Base-by-base conservation (phyloP, 83 land plant genomes). In the Picea abies region DNA sequence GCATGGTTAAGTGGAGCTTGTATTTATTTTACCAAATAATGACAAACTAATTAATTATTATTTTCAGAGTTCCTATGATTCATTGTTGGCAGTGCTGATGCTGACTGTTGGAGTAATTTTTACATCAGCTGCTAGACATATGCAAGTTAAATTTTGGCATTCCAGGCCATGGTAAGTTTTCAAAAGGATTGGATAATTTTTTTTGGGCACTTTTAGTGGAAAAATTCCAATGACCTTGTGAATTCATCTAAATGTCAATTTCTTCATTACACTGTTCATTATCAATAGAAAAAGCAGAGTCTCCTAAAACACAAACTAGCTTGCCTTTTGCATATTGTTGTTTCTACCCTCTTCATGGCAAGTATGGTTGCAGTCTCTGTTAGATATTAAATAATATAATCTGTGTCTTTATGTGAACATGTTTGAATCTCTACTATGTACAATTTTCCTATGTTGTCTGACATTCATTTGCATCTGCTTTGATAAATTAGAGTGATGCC, bases 41-140 rank as follows among this genome's bases (percentile, higher is more conserved):
- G n/a, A 17, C 19, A 70, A 14, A n/a, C n/a, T 16, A 70, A 70
- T 39, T 35, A 3, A 35, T 37, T 37, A 70, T 70, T 5, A 41
- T 63, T 63, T 20, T 52, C 88, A 96, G 97, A 86, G 91, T 80
- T 93, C 97, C 9, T 60, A 83, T 60, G 99, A 96, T 81, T 80
- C 84, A n/a, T 47, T 94, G 10, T 84, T 93, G 84, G 91, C 93
- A 69, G 44, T 83, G 29, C 88, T 78, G 80, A 89, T 87, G 41
- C 76, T 93, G 60, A 73, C 82, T 17, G 76, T 83, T 72, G 90
- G 90, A n/a, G 85, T 86, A 63, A 3, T 86, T 4, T 60, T n/a
- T n/a, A n/a, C n/a, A n/a, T n/a, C n/a, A n/a, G n/a, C n/a, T n/a
- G n/a, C n/a, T n/a, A n/a, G n/a, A 19, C 2, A 71, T 41, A 39